Base-by-base conservation (phyloP, 768 basidiomycete genomes). In the Mycena haematopus region DNA sequence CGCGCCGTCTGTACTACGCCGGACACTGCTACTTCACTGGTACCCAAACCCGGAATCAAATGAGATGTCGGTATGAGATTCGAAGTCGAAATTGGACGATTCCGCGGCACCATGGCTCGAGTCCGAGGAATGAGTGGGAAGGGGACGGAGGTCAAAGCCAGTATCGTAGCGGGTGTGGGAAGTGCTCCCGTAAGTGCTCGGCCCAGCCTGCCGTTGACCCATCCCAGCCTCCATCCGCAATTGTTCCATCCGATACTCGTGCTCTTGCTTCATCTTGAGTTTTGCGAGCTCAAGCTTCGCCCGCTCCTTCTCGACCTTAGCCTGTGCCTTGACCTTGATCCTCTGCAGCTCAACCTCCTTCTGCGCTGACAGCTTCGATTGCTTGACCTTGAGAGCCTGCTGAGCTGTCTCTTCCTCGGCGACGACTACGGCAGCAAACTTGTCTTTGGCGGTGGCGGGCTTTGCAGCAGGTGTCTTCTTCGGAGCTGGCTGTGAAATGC, bases 391-490 rank as follows among this genome's bases (percentile, higher is more conserved):
- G 35, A 63, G 19, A 11, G 7, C 3, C 35, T 24, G 42, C 56
- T 53, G 56, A 1, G 29, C 44, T 9, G 62, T 63, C 35, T 63
- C 44, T 38, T 63, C 62, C 44, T 63, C 62, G 0, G 55, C 52
- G 15, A 42, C 10, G 0, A 49, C 36, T 0, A 33, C 19, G 2
- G 56, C 61, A 9, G 54, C 51, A 33, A 57, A 62, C 21, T 40
- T n/a, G 42, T 63, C 62, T 27, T 58, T 57, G 35, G 52, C 25
- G 4, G 22, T 58, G 2, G 4, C 22, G 6, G 35, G 25, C 38
- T 54, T 63, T 25, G 38, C 36, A 3, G 51, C 31, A 7, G 56
- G n/a, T 3, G 49, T 27, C 24, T n/a, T 38, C 5, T 45, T n/a
- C 7, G 60, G 6, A 6, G 60, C 53, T 3, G 60, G 60, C 36